phyloP scores from a whole-genome alignment of 2,329 filamentous ascomycete genomes.

The Fusarium sp. region DNA sequence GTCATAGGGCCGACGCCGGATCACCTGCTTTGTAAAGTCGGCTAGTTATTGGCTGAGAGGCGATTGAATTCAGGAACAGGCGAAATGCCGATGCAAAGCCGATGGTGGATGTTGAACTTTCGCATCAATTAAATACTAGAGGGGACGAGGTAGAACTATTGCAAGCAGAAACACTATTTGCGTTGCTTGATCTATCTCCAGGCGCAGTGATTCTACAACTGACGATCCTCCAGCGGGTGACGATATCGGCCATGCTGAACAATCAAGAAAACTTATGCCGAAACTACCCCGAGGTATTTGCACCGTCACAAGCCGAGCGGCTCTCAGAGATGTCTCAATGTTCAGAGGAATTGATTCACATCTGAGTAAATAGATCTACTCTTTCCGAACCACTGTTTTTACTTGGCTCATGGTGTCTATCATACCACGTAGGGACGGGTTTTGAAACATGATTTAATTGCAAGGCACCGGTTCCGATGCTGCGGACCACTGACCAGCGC shows the following conservation, averaged over 20 bases:
- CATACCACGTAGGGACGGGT: not conserved
- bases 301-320: conserved; percentile 31
- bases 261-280: conserved; percentile 37
- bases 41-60: conserved; percentile 28
- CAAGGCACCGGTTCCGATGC: not conserved
- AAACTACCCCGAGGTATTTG: conserved; percentile 38
- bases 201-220: not conserved
- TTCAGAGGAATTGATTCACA: not conserved
- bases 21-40: conserved; percentile 15
- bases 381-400: not conserved
- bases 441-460: not conserved
- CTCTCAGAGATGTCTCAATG: not conserved
- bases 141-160: not conserved
- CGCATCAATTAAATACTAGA: not conserved
- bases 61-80: conserved; percentile 14
- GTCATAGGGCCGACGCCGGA: conserved; percentile 47
- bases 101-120: not conserved
- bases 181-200: not conserved
- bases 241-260: not conserved
- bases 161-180: not conserved
- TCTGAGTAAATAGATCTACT: not conserved
- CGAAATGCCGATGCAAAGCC: conserved; percentile 32
- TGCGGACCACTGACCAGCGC: not conserved
- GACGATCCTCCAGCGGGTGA: not conserved
- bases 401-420: not conserved